Percentiles rank a stretch among this genome's conserved stretches.
These are phyloP conservation scores for Candida tallmaniae DNA, from an alignment of 805 yeast species.

Conservation along the genomic window DNA sequence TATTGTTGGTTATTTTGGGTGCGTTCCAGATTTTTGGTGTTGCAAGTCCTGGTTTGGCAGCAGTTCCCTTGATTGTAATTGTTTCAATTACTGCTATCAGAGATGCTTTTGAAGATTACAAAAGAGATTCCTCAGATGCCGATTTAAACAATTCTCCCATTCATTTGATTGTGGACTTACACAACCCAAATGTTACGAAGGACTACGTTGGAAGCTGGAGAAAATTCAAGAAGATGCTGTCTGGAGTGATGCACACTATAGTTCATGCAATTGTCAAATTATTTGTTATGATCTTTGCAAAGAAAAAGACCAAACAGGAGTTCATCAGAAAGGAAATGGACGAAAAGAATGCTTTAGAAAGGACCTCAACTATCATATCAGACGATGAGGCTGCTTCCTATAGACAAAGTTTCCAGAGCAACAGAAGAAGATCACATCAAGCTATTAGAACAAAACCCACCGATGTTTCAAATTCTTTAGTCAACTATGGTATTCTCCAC, in stretches of 20 bases:
- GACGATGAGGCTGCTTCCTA: constrained; percentile 5
- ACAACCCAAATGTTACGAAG: constrained; percentile 53
- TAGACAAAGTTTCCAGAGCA: constrained; percentile 6
- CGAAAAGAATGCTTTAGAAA: constrained; percentile 24
- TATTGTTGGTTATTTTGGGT: constrained; percentile 51
- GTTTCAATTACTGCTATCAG: constrained; percentile 69
- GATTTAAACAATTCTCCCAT: constrained; percentile 67
- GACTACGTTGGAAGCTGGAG: constrained; percentile 64
- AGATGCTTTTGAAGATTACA: constrained; percentile 75
- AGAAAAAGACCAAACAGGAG: constrained; percentile 20
- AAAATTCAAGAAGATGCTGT: constrained; percentile 55
- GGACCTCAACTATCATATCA: constrained; percentile 36
- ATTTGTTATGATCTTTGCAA: constrained; percentile 22
- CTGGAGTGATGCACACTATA: constrained; percentile 22
- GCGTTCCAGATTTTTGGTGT: constrained; percentile 70
- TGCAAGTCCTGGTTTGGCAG: constrained; percentile 64
- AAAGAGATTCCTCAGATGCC: constrained; percentile 58
- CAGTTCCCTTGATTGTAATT: constrained; percentile 78
- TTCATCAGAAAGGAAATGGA: constrained; percentile 20
- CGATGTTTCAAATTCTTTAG: constrained; percentile 14
- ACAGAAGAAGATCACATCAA: constrained; percentile 12
- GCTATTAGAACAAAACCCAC: constrained; percentile 2
- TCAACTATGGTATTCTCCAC: constrained; percentile 19
- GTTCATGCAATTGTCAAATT: constrained; percentile 18
- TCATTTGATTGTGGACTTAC: constrained; percentile 49